Percentiles rank a stretch among this genome's conserved stretches.
Conservation (phyloP, 257 asterid species). For the Thymus mandschuricus region DNA sequence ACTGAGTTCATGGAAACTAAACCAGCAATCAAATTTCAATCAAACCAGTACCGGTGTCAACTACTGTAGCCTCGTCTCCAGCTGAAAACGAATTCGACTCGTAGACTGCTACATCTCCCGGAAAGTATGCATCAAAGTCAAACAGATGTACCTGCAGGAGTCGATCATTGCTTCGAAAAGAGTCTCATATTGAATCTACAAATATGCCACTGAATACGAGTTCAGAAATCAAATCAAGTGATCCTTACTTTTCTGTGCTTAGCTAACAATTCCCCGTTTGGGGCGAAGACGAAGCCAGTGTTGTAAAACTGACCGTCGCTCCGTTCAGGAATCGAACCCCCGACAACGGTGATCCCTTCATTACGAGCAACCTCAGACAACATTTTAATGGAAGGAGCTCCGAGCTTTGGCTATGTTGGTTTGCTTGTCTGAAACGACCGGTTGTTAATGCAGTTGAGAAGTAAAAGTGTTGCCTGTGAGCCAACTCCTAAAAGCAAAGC, state of each 20-base stretch:
- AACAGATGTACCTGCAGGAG: slow-evolving; percentile 8
- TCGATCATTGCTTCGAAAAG: not conserved
- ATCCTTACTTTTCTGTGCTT: slow-evolving; percentile 48
- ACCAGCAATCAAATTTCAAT: not conserved
- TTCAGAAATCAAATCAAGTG: not conserved
- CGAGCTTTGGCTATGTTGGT: slow-evolving; percentile 35
- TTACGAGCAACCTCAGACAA: slow-evolving; percentile 44
- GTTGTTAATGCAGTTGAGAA: too few relatives aligned
- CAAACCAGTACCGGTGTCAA: slow-evolving; percentile 4
- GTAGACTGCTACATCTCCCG: not conserved
- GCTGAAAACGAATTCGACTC: not conserved
- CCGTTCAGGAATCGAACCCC: slow-evolving; percentile 52
- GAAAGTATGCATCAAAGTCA: not conserved
- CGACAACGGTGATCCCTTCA: slow-evolving; percentile 39
- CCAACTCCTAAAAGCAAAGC: too few relatives aligned
- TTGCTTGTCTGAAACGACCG: slow-evolving; percentile 40
- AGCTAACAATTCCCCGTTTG: slow-evolving; percentile 41
- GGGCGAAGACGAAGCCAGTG: slow-evolving; percentile 45
- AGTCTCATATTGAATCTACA: too few relatives aligned
- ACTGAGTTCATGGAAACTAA: not conserved
- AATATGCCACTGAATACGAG: too few relatives aligned
- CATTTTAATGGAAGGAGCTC: slow-evolving; percentile 37
- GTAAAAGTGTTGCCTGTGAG: too few relatives aligned
- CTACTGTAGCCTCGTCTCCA: not conserved
- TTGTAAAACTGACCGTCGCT: slow-evolving; percentile 38